Evolutionary conservation across 116 monocot genomes (phyloP), one percentile per base, ranked within the genome.

Genomic region (Dioscorea cayenensis): DNA sequence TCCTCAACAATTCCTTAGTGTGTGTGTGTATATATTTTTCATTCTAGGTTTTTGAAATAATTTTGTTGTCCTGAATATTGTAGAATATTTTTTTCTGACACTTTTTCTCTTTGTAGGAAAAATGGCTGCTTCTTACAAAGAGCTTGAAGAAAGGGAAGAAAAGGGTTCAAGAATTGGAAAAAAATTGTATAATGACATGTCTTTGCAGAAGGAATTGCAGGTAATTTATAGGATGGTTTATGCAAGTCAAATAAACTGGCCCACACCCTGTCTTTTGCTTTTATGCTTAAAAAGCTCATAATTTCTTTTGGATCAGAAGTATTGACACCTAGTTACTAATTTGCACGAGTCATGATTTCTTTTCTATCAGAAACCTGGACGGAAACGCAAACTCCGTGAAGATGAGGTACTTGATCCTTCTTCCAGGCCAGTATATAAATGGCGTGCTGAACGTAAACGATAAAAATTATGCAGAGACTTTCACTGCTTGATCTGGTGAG

Each of bases 141-240:
- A 90, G 71, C 77, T 90, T 60, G 90, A 92, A 69, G 82, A 72
- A 58, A 85, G 92, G 92, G 77, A 90, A 81, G 60, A 77, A 77
- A 28, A 84, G 93, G 60, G 77, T 81, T 17, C 69, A 84, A 60
- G 68, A 84, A 62, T 80, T 97, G 43, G 88, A 90, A 67, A 90
- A 67, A 97, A 90, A 36, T 38, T 97, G 62, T 90, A 92, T 65
- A 59, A 73, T 10, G 86, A 90, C 49, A 97, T 97, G 96, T 69
- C 86, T 18, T 75, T 97, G 77, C 80, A 92, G 68, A 92, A 92
- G 23, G 96, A 97, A 74, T 71, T 97, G 49, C 84, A 84, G 92
- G 96, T 92, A 64, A 32, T 12, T 43, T 10, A 3, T 43, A 38
- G 43, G 8, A 43, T 43, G 43, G 12, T 43, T 43, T 7, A 43